phyloP scores from a whole-genome alignment of 768 basidiomycete species.

The Leccinellum luteum region DNA sequence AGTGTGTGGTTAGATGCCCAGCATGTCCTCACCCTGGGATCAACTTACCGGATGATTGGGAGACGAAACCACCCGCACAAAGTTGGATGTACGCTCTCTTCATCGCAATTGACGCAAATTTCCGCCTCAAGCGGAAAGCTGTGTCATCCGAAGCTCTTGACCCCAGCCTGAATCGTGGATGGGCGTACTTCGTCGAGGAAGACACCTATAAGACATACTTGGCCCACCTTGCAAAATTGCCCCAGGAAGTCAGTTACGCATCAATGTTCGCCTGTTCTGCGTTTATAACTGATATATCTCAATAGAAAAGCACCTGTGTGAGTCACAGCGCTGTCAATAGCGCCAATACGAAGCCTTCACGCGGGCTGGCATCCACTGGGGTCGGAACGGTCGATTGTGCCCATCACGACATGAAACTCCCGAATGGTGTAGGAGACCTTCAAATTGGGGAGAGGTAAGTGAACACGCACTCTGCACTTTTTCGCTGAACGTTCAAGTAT shows the following conservation, averaged over 20 bases:
- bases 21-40: not conserved
- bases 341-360: not conserved
- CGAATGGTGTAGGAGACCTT: not conserved
- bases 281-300: too few species aligned
- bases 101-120: not conserved
- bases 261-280: too few species aligned
- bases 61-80: not conserved
- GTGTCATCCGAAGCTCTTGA: not conserved
- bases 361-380: not conserved
- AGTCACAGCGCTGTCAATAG: not conserved
- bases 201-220: not conserved
- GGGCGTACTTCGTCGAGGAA: not conserved
- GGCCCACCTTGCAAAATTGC: not conserved
- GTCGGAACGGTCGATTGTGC: not conserved
- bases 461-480: not conserved
- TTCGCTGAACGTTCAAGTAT: not conserved
- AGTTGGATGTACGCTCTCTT: not conserved
- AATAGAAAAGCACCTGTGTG: not conserved
- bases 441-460: not conserved
- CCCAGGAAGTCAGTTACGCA: not conserved
- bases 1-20: not conserved
- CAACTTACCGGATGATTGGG: not conserved
- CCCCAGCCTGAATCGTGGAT: not conserved
- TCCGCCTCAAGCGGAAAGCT: not conserved
- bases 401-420: not conserved